Evolutionary conservation across 371 early-diverging fungal species (phyloP).

Genomic region (Mortierella sp.): DNA sequence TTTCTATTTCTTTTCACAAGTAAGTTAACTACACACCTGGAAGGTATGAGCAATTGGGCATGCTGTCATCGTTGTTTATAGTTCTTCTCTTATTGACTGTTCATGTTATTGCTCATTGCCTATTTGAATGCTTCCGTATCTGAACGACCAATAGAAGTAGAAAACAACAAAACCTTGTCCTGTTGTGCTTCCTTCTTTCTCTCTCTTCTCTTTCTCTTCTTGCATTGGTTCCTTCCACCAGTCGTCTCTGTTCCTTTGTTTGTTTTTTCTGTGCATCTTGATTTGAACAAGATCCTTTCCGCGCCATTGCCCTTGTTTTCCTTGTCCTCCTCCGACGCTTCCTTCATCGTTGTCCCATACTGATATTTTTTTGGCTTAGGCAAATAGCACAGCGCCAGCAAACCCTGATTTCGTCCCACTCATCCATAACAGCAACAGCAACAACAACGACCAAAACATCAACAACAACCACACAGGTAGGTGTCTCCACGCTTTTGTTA

Average conservation of each 20-base stretch:
- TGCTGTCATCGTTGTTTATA: neutral
- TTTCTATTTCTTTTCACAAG: neutral
- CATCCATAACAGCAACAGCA: neutral
- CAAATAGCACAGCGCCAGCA: neutral
- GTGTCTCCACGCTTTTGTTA: too few species aligned
- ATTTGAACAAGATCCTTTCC: neutral
- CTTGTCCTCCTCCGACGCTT: too few species aligned
- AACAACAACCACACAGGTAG: neutral
- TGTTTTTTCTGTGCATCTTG: conserved; percentile 2
- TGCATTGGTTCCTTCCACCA: neutral
- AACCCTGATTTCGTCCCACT: conserved; percentile 7
- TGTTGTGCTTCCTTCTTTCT: neutral
- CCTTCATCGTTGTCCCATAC: too few species aligned
- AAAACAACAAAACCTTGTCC: conserved; percentile 1
- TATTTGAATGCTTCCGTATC: neutral
- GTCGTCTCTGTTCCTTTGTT: conserved; percentile 13
- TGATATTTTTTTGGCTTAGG: too few species aligned
- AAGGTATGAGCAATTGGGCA: neutral
- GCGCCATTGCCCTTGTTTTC: too few species aligned
- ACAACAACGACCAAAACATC: neutral
- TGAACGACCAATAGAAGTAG: neutral
- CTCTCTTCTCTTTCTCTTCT: neutral
- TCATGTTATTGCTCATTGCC: neutral
- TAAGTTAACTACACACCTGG: neutral
- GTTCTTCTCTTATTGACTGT: neutral